Base-by-base conservation (phyloP, 2,329 filamentous ascomycete species). In the Xylariaceae sp. region DNA sequence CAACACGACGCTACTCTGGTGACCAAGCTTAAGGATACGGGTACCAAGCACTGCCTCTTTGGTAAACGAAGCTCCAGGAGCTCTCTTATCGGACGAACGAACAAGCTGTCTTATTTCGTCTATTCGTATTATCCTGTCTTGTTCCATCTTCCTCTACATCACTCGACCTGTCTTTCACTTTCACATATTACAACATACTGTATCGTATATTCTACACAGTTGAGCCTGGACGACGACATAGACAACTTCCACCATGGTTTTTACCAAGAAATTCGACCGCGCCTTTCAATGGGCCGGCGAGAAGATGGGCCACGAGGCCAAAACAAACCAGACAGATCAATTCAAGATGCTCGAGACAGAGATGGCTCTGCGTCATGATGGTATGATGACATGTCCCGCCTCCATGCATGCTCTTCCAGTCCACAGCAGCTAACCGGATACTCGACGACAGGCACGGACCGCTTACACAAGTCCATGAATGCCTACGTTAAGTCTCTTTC, bases 211-310 rank as follows among this genome's bases (percentile, higher is more conserved):
- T n/a, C 12, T 13, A 13, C 13, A 32, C 13, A 32, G 30, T 32
- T 32, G 30, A n/a, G 16, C 13, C 13, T n/a, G 4, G 30, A 32
- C 30, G 18, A 8, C 15, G 33, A 35, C 15, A 7, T 19, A 19
- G 12, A 18, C 15, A 13, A 19, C 34, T 38, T 35, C 22, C 52
- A 66, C 40, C 16, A 79, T 79, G 76, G 68, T 73, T 55, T 71
- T 80, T 57, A 75, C 72, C 67, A 95, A 95, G 75, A 95, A 94
- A 64, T 81, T 97, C 63, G 91, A 90, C 69, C 85, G 91, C 61
- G 84, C 95, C 73, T 94, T 91, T 73, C 91, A 97, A 84, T 97
- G 91, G 91, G 89, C 90, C 29, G 89, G 89, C 54, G 91, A 97
- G 71, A 88, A 90, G 69, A 95, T 97, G 87, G 91, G 91, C 56